Percentiles rank a stretch among this genome's conserved stretches.
phyloP scores from a whole-genome alignment of 805 yeast genomes.

The Cyberlindnera galapagoensis region DNA sequence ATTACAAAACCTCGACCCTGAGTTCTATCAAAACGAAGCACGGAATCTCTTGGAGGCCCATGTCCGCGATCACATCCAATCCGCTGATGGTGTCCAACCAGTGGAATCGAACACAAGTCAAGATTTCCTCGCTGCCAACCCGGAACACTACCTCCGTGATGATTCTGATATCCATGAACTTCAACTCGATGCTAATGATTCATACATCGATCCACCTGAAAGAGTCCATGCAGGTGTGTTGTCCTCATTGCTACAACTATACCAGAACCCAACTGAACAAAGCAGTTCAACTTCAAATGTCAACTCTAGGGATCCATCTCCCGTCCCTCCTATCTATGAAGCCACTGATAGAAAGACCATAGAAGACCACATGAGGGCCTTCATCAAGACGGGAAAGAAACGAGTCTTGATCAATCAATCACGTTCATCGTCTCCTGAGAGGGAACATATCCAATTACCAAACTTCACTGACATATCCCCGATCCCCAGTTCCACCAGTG shows the following conservation, averaged over 20 bases:
- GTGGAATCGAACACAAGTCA: too few species aligned
- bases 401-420: slow-evolving; percentile 19
- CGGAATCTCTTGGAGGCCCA: slow-evolving; percentile 46
- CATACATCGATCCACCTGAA: slow-evolving; percentile 54
- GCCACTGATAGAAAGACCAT: slow-evolving; percentile 7
- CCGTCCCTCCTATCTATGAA: slow-evolving; percentile 15
- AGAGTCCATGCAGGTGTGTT: slow-evolving; percentile 81
- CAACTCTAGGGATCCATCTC: slow-evolving; percentile 11
- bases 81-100: too few species aligned
- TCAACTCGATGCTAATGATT: slow-evolving; percentile 25
- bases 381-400: slow-evolving; percentile 14
- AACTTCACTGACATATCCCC: slow-evolving; percentile 17
- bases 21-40: slow-evolving; percentile 44
- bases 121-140: slow-evolving; percentile 35
- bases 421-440: slow-evolving; percentile 11
- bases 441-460: slow-evolving; percentile 14
- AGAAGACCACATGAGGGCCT: slow-evolving; percentile 13
- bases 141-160: slow-evolving; percentile 34
- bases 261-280: slow-evolving; percentile 38
- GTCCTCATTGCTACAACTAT: slow-evolving; percentile 67
- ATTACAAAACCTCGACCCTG: slow-evolving; percentile 36
- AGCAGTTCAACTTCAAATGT: slow-evolving; percentile 19
- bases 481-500: too few species aligned
- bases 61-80: too few species aligned
- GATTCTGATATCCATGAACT: slow-evolving; percentile 22